Percentiles rank a stretch among this genome's conserved stretches.
phyloP scores from a whole-genome alignment of 1,139 yeast species.

The Meyerozyma athensensis region DNA sequence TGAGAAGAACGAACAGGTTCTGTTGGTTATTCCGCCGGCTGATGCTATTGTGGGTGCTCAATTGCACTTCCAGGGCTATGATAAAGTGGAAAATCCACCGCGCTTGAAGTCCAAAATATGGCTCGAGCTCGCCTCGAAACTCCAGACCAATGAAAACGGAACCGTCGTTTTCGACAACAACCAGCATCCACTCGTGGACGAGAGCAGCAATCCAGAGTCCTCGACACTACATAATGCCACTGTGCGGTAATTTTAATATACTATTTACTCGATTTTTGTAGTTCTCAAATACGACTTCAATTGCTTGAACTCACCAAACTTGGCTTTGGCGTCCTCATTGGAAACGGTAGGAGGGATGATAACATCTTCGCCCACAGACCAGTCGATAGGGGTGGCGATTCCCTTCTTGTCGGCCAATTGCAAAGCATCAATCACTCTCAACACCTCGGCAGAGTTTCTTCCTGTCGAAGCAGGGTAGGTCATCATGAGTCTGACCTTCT shows the following conservation, averaged over 20 bases:
- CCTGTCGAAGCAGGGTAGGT: conserved; percentile 91
- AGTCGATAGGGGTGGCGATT: conserved; percentile 76
- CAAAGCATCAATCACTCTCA: conserved; percentile 81
- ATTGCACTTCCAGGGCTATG: conserved; percentile 23
- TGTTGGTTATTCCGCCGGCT: conserved; percentile 35
- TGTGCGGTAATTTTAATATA: neutral
- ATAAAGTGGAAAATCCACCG: conserved; percentile 15
- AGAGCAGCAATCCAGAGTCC: neutral
- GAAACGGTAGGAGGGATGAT: conserved; percentile 82
- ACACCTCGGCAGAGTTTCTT: conserved; percentile 82
- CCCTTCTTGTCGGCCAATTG: conserved; percentile 78
- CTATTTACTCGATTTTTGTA: conserved; percentile 10
- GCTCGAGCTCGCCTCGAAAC: conserved; percentile 24
- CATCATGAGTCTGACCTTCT: conserved; percentile 77
- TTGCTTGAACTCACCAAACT: conserved; percentile 75
- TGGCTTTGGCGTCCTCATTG: conserved; percentile 73
- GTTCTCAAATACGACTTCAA: conserved; percentile 71
- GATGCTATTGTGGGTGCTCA: conserved; percentile 29
- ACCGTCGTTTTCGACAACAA: conserved; percentile 1
- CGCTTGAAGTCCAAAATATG: conserved; percentile 32
- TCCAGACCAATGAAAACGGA: conserved; percentile 25
- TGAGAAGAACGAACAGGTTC: conserved; percentile 21
- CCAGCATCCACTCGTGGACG: neutral
- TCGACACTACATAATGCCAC: neutral
- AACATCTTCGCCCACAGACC: conserved; percentile 77